A percentile compares a stretch with the other conserved stretches of the same genome.
Evolutionary conservation across 2,329 filamentous ascomycete genomes (phyloP).

Genomic region (Calonectria leucothoes): DNA sequence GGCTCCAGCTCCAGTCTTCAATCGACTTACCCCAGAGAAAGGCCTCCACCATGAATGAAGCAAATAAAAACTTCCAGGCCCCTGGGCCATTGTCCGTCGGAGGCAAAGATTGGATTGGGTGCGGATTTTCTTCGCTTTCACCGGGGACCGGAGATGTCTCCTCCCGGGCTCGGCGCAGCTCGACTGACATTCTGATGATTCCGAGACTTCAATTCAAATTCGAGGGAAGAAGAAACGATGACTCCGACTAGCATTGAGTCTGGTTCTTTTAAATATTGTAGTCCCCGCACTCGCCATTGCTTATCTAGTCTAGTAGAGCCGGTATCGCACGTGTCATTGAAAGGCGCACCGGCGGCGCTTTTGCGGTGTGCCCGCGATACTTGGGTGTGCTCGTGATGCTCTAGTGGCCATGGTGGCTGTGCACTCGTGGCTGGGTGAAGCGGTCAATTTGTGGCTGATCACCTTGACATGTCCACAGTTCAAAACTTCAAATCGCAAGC

Average conservation of each 20-base stretch:
- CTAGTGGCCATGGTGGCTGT: neutral
- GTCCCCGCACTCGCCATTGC: neutral
- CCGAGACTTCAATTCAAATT: neutral
- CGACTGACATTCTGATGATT: neutral
- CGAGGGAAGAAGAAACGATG: neutral
- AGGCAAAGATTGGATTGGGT: slow-evolving; percentile 28
- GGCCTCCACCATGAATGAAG: slow-evolving; percentile 37
- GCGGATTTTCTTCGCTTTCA: neutral
- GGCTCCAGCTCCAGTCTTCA: neutral
- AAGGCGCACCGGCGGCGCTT: neutral
- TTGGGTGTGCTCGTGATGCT: neutral
- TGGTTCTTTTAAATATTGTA: too few relatives aligned
- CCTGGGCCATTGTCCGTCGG: slow-evolving; percentile 30
- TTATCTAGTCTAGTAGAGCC: neutral
- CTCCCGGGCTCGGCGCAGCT: neutral
- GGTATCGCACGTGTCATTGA: neutral
- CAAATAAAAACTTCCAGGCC: slow-evolving; percentile 38
- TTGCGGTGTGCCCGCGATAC: neutral
- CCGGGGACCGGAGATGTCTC: neutral
- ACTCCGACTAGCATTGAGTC: too few relatives aligned
- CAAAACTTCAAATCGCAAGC: too few relatives aligned
- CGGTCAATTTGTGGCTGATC: neutral
- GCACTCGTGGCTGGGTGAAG: neutral
- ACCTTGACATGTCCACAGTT: too few relatives aligned
- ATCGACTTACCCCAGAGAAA: slow-evolving; percentile 36